These are phyloP conservation scores for Fennellomyces sp. DNA, from an alignment of 371 early-diverging fungal genomes.

Conservation along the genomic window DNA sequence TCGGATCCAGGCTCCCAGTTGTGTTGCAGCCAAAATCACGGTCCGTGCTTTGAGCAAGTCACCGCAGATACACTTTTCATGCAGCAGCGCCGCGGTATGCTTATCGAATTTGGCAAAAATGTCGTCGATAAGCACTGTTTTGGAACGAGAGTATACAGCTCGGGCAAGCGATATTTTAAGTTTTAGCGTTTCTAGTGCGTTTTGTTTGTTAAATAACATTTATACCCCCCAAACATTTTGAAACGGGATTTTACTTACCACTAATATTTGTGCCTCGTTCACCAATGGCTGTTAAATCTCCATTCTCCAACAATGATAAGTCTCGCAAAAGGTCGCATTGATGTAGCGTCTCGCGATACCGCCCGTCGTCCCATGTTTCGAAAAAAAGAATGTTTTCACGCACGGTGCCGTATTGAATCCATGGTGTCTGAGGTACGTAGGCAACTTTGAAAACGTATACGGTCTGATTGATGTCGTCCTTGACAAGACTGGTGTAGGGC, in stretches of 20 bases:
- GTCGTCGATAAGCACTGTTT: slow-evolving; percentile 73
- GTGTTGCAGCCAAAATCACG: slow-evolving; percentile 76
- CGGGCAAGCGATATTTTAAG: slow-evolving; percentile 77
- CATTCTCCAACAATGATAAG: slow-evolving; percentile 71
- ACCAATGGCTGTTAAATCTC: slow-evolving; percentile 87
- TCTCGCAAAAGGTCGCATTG: slow-evolving; percentile 76
- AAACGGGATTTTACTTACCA: slow-evolving; percentile 62
- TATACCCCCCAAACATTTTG: too few relatives aligned
- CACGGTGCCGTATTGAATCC: slow-evolving; percentile 80
- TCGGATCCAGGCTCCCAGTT: slow-evolving; percentile 70
- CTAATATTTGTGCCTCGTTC: slow-evolving; percentile 30
- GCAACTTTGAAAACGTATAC: slow-evolving; percentile 49
- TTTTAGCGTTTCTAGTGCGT: slow-evolving; percentile 63
- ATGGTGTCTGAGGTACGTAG: slow-evolving; percentile 78
- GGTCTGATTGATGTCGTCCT: slow-evolving; percentile 14
- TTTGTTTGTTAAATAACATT: too few relatives aligned
- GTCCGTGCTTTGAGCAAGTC: slow-evolving; percentile 76
- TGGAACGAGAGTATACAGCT: slow-evolving; percentile 70
- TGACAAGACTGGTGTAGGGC: slow-evolving; percentile 14
- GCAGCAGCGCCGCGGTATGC: slow-evolving; percentile 67
- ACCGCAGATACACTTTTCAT: slow-evolving; percentile 66
- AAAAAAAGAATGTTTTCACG: slow-evolving; percentile 88
- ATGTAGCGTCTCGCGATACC: slow-evolving; percentile 69
- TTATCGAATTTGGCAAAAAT: slow-evolving; percentile 63
- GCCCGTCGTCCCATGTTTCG: slow-evolving; percentile 59